Percentiles rank a stretch among this genome's conserved stretches.
These are phyloP conservation scores for Eucalyptus pauciflora DNA, from an alignment of 345 rosid species.

Conservation along the genomic window DNA sequence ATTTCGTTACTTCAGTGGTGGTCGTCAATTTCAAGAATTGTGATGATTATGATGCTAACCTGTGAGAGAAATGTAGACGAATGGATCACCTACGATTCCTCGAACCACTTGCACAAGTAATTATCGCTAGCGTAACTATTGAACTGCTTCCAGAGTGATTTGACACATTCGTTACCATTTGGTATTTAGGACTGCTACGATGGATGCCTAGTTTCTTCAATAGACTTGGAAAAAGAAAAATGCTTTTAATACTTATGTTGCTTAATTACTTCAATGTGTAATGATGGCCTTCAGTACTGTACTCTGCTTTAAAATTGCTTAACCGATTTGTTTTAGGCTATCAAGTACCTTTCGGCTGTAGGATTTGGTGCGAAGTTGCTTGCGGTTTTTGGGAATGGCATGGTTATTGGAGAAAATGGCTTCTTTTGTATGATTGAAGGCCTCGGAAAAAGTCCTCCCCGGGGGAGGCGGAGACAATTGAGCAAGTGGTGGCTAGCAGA, in stretches of 20 bases:
- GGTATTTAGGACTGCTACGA: background rate
- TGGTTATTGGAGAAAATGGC: constrained; percentile 15
- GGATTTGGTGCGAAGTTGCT: constrained; percentile 98
- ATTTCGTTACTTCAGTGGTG: background rate
- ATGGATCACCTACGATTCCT: background rate
- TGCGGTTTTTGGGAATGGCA: constrained; percentile 85
- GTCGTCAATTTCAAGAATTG: background rate
- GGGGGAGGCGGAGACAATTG: fast-evolving
- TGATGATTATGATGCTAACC: background rate
- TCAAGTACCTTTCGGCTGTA: constrained; percentile 84
- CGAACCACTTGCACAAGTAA: background rate
- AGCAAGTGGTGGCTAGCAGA: fast-evolving
- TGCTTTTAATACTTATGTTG: background rate
- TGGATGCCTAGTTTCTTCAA: background rate
- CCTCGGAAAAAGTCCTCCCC: no score
- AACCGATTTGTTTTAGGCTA: constrained; percentile 39
- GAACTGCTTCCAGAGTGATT: background rate
- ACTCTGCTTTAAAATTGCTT: background rate
- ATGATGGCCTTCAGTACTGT: background rate
- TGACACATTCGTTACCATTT: background rate
- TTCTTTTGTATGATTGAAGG: no score
- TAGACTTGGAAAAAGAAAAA: background rate
- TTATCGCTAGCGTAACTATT: background rate
- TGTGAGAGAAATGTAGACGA: background rate
- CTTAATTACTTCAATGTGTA: background rate